phyloP scores from a whole-genome alignment of 768 basidiomycete species.

The Neoboletus subvelutipes region DNA sequence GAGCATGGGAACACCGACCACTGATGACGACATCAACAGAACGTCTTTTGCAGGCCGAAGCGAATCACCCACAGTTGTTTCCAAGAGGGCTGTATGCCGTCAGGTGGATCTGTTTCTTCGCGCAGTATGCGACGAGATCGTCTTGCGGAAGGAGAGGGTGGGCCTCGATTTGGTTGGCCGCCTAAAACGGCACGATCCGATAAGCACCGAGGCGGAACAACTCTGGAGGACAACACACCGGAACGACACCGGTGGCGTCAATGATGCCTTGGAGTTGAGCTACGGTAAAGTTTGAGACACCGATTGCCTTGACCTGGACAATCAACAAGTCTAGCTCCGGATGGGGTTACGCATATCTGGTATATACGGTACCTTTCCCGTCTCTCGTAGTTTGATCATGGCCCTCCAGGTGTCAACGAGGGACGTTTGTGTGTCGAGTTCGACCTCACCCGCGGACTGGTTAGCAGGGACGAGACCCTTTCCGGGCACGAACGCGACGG shows the following conservation, averaged over 20 bases:
- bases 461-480: constrained; percentile 55
- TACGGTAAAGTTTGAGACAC: constrained; percentile 81
- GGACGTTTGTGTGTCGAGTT: constrained; percentile 55
- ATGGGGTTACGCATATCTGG: not conserved
- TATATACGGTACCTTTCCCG: constrained; percentile 54
- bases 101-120: constrained; percentile 67
- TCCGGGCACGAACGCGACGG: constrained; percentile 63
- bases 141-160: constrained; percentile 80
- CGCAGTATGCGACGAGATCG: constrained; percentile 68
- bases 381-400: constrained; percentile 66
- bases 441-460: constrained; percentile 41
- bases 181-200: constrained; percentile 29
- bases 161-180: constrained; percentile 78
- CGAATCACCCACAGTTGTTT: constrained; percentile 59
- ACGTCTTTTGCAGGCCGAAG: not conserved
- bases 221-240: constrained; percentile 41
- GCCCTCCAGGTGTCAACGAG: constrained; percentile 86
- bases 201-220: constrained; percentile 1
- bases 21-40: constrained; percentile 32
- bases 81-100: constrained; percentile 77
- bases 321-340: not conserved
- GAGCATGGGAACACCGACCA: constrained; percentile 59
- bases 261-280: constrained; percentile 65
- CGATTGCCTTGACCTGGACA: constrained; percentile 60
- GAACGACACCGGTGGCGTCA: constrained; percentile 67